Evolutionary conservation across 2,329 filamentous ascomycete genomes (phyloP).

Genomic region (Sporothrix phasma): DNA sequence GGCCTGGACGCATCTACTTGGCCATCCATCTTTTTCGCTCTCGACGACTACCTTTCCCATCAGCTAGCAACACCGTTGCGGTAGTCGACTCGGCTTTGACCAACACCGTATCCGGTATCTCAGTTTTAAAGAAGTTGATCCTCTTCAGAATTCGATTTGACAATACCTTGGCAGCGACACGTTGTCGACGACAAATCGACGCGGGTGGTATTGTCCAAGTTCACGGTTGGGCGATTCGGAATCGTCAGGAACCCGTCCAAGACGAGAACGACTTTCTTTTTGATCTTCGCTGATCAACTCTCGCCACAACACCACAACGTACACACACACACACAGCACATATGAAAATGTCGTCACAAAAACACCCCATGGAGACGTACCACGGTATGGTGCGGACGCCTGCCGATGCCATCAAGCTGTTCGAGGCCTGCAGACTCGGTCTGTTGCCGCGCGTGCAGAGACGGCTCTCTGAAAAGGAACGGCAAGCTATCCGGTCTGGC

Average conservation of each 20-base stretch:
- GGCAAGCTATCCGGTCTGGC: conserved; percentile 88
- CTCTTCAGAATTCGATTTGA: neutral
- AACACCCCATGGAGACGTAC: conserved; percentile 77
- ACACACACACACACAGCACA: conserved; percentile 1
- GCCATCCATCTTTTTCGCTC: no score
- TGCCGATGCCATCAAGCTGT: conserved; percentile 93
- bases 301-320: neutral
- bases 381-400: conserved; percentile 92
- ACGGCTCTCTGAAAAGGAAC: conserved; percentile 89
- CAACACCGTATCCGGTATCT: neutral
- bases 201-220: conserved; percentile 4
- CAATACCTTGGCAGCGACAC: neutral
- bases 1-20: neutral
- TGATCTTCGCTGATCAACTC: neutral
- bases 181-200: neutral
- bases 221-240: conserved; percentile 11
- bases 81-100: neutral
- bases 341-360: conserved; percentile 23
- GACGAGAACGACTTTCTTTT: neutral
- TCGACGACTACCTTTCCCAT: neutral
- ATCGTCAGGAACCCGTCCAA: neutral
- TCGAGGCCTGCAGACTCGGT: conserved; percentile 88
- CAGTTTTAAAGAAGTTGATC: neutral
- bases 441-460: conserved; percentile 85
- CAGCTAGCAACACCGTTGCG: neutral